A percentile compares a stretch with the other conserved stretches of the same genome.
Evolutionary conservation across 2,329 filamentous ascomycete species (phyloP).

Genomic region (Fusarium sp.): DNA sequence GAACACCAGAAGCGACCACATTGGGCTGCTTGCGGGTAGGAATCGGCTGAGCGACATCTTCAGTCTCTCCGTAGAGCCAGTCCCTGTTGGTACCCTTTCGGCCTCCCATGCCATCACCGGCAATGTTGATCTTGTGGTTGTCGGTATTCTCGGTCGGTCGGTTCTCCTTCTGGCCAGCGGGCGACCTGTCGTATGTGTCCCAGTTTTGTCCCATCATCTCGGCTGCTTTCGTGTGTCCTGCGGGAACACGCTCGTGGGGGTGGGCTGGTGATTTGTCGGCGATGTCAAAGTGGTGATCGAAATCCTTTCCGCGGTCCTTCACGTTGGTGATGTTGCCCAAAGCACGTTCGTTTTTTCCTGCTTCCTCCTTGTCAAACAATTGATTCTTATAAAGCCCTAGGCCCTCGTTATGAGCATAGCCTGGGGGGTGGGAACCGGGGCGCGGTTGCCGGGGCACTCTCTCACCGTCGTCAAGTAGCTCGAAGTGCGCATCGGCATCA

Average conservation of each 20-base stretch:
- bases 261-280: slow-evolving; percentile 72
- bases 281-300: slow-evolving; percentile 82
- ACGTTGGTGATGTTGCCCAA: slow-evolving; percentile 78
- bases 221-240: slow-evolving; percentile 74
- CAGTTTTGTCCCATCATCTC: slow-evolving; percentile 78
- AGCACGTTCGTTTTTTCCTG: slow-evolving; percentile 55
- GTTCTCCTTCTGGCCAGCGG: slow-evolving; percentile 65
- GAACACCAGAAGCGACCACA: slow-evolving; percentile 20
- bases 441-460: slow-evolving; percentile 62
- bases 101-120: slow-evolving; percentile 75
- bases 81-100: slow-evolving; percentile 63
- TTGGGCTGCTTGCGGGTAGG: slow-evolving; percentile 34
- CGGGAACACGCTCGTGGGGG: slow-evolving; percentile 58
- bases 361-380: slow-evolving; percentile 70
- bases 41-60: slow-evolving; percentile 46
- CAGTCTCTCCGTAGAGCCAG: slow-evolving; percentile 63
- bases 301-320: slow-evolving; percentile 79
- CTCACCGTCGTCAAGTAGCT: slow-evolving; percentile 80
- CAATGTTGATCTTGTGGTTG: slow-evolving; percentile 56
- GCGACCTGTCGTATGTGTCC: slow-evolving; percentile 66
- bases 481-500: slow-evolving; percentile 85
- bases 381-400: slow-evolving; percentile 81
- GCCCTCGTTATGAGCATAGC: slow-evolving; percentile 73
- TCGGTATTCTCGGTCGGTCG: slow-evolving; percentile 58
- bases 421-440: slow-evolving; percentile 59